phyloP scores from a whole-genome alignment of 148 eudicot species.

The Cornus kousa region DNA sequence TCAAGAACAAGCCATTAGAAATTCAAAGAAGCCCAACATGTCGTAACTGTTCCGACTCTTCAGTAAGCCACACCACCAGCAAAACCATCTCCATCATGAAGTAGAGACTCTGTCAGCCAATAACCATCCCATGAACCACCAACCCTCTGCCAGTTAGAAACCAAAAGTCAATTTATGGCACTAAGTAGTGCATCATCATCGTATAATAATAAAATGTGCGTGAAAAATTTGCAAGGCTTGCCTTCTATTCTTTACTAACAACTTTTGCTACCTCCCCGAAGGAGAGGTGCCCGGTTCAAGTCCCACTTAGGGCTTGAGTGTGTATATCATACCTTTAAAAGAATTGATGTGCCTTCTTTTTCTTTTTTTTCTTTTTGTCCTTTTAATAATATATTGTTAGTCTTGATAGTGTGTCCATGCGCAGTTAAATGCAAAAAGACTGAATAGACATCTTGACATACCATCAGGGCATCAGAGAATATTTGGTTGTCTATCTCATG shows the following conservation, averaged over 20 bases:
- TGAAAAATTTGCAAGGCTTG: not conserved
- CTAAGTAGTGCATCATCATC: too few relatives aligned
- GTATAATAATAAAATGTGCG: not conserved
- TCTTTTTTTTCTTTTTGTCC: not conserved
- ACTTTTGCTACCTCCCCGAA: too few relatives aligned
- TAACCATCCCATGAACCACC: constrained; percentile 98
- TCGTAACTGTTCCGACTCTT: constrained; percentile 15
- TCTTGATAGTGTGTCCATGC: not conserved
- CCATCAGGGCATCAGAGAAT: not conserved
- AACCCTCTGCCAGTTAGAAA: constrained; percentile 57
- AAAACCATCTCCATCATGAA: constrained; percentile 88
- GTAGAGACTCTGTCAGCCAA: constrained; percentile 92
- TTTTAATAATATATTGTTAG: not conserved
- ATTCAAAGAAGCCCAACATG: not conserved
- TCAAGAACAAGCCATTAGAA: not conserved
- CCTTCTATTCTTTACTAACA: too few relatives aligned
- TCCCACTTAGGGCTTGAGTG: too few relatives aligned
- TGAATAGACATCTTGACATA: not conserved
- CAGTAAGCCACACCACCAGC: constrained; percentile 89
- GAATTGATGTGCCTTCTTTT: not conserved
- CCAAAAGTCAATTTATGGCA: not conserved
- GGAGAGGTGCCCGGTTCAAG: too few relatives aligned
- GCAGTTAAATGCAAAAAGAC: not conserved
- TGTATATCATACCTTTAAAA: too few relatives aligned
- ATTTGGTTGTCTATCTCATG: not conserved